phyloP scores from a whole-genome alignment of 164 flowering plant genomes.

The Vitis amurensis region DNA sequence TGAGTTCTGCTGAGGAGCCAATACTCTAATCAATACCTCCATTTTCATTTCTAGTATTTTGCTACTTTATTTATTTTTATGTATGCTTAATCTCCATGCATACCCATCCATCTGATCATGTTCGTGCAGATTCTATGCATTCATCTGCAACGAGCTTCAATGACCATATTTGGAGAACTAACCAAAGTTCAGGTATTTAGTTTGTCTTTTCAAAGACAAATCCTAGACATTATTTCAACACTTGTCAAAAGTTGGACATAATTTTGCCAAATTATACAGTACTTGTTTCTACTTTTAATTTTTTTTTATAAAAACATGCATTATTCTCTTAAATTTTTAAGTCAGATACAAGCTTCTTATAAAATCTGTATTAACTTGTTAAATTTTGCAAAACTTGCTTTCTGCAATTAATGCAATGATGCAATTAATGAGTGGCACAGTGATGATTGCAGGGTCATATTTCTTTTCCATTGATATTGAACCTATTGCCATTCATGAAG shows the following conservation, averaged over 20 bases:
- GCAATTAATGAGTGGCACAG: not conserved
- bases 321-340: too few relatives aligned
- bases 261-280: too few relatives aligned
- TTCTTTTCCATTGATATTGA: constrained; percentile 64
- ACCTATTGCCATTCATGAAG: constrained; percentile 56
- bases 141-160: constrained; percentile 81
- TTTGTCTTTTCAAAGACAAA: too few relatives aligned
- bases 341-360: not conserved
- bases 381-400: not conserved
- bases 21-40: too few relatives aligned
- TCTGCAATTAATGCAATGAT: not conserved
- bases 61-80: too few relatives aligned
- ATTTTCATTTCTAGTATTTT: too few relatives aligned
- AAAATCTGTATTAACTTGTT: not conserved
- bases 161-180: constrained; percentile 54
- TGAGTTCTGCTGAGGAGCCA: too few relatives aligned
- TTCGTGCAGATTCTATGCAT: constrained; percentile 77
- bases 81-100: constrained; percentile 6
- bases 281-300: too few relatives aligned
- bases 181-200: constrained; percentile 68
- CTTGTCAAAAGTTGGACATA: too few relatives aligned
- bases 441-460: constrained; percentile 66
- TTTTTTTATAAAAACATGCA: too few relatives aligned
- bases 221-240: too few relatives aligned
- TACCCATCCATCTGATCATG: constrained; percentile 14